Conservation (phyloP, 768 basidiomycete species). For the Termitomyces sp. region DNA sequence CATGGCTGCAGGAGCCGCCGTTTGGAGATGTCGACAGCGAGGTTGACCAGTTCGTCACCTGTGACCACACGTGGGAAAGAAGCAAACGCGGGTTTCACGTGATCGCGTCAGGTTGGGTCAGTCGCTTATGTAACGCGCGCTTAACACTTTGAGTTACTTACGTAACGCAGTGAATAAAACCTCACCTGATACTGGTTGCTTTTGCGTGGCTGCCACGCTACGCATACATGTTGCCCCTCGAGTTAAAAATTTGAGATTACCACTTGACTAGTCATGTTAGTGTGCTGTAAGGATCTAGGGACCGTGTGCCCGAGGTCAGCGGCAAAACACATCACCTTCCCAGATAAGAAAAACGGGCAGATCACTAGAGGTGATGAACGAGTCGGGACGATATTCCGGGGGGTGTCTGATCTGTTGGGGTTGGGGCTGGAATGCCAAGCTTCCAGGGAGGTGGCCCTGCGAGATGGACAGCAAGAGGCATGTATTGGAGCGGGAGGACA, state of each 20-base stretch:
- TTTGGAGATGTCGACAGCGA: not conserved
- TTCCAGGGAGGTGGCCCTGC: not conserved
- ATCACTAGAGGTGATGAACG: slow-evolving; percentile 7
- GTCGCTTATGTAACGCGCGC: too few relatives aligned
- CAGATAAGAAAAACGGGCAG: slow-evolving; percentile 7
- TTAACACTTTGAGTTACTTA: too few relatives aligned
- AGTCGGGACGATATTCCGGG: not conserved
- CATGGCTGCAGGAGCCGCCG: slow-evolving; percentile 27
- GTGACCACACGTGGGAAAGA: not conserved
- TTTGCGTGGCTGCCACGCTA: too few relatives aligned
- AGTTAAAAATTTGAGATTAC: too few relatives aligned
- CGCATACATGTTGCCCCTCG: too few relatives aligned
- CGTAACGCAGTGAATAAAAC: too few relatives aligned
- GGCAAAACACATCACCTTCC: slow-evolving; percentile 4
- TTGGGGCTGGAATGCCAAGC: not conserved
- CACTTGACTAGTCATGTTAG: not conserved
- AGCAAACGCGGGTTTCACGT: slow-evolving; percentile 2
- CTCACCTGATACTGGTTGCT: too few relatives aligned
- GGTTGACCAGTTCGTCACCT: not conserved
- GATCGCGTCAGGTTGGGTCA: not conserved
- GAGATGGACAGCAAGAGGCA: not conserved
- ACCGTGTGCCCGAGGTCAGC: not conserved
- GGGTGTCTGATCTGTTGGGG: not conserved
- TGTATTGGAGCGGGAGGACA: not conserved
- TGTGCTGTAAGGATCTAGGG: not conserved